A percentile compares a stretch with the other conserved stretches of the same genome.
Evolutionary conservation across 495 filamentous ascomycete genomes (phyloP).

Genomic region (Neurospora discreta): DNA sequence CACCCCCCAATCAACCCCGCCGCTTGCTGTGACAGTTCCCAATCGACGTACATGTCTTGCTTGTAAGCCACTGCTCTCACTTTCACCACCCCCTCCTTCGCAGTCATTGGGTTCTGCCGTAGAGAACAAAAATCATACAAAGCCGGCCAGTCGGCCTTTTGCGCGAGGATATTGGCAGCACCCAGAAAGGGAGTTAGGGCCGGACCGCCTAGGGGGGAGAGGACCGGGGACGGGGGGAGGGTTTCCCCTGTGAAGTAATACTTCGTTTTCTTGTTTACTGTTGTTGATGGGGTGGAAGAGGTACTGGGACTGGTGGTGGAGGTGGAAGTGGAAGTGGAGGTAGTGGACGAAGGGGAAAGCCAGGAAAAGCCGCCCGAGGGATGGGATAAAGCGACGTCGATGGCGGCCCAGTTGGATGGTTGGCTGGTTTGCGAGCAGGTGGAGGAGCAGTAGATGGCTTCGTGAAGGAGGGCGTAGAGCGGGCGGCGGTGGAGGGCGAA

Average conservation of each 20-base stretch:
- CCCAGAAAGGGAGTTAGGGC: slow-evolving; percentile 49
- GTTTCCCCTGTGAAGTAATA: slow-evolving; percentile 84
- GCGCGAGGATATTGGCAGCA: slow-evolving; percentile 56
- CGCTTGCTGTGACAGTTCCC: slow-evolving; percentile 44
- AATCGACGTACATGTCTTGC: slow-evolving; percentile 87
- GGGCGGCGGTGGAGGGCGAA: slow-evolving; percentile 14
- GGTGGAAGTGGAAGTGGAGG: not conserved
- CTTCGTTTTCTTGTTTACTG: slow-evolving; percentile 25
- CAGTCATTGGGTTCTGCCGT: accelerated
- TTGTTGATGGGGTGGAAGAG: not conserved
- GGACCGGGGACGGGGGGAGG: slow-evolving; percentile 49
- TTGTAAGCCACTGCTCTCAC: slow-evolving; percentile 71
- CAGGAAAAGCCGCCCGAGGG: slow-evolving; percentile 26
- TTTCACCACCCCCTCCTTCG: slow-evolving; percentile 36
- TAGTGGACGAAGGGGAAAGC: slow-evolving; percentile 10
- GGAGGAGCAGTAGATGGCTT: slow-evolving; percentile 15
- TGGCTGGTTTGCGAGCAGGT: not conserved
- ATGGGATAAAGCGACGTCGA: slow-evolving; percentile 20
- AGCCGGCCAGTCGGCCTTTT: slow-evolving; percentile 51
- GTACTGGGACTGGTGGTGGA: not conserved
- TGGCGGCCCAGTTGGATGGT: slow-evolving; percentile 31
- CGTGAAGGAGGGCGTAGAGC: slow-evolving; percentile 17
- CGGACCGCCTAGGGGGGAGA: not conserved
- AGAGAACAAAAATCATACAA: slow-evolving; percentile 62
- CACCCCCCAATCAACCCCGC: slow-evolving; percentile 57